Base-by-base conservation (phyloP, 2,329 filamentous ascomycete species). In the Colletotrichum aenigma region DNA sequence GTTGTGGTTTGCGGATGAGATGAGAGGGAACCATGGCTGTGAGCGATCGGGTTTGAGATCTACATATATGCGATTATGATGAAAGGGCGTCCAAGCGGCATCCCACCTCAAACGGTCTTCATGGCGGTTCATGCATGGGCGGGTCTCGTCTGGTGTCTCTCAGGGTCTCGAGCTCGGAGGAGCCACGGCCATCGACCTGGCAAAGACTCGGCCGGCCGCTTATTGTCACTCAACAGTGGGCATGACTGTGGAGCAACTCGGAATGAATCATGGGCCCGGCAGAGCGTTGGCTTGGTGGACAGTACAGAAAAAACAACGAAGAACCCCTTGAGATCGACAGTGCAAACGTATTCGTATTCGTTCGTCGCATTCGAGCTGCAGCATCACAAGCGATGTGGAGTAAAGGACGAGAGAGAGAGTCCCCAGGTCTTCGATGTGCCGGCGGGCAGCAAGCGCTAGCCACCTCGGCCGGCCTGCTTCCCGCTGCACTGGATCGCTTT, bases 321-420 rank as follows among this genome's bases (percentile, higher is more conserved):
- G 5, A 12, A 1, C 32, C 6, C 24, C 30, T 13, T 10, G n/a
- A 1, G 55, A 62, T 52, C 61, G 61, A 24, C 68, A 15, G 16
- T 2, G 18, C 1, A 16, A 15, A 48, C 68, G 61, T 75, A 56
- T 72, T 72, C 61, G 68, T 71, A 67, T 75, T 72, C 72, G 72
- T 61, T 56, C 30, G 26, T 34, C 36, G 61, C 32, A 16, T 55
- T 7, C 52, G 24, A 13, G 30, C 10, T 73, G 61, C 60, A 66
- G 16, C 61, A 13, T n/a, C 13, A 28, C 58, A 6, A 48, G 43
- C 24, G 16, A 7, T 26, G 64, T 30, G 28, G 58, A 32, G 32
- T 43, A 61, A 32, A 61, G 58, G 12, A 2, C 18, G n/a, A 30
- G 10, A 24, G n/a, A 43, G 38, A 52, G 43, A 52, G n/a, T 52